Percentiles rank a stretch among this genome's conserved stretches.
phyloP scores from a whole-genome alignment of 2,329 filamentous ascomycete genomes.

The Colletotrichum sp. region DNA sequence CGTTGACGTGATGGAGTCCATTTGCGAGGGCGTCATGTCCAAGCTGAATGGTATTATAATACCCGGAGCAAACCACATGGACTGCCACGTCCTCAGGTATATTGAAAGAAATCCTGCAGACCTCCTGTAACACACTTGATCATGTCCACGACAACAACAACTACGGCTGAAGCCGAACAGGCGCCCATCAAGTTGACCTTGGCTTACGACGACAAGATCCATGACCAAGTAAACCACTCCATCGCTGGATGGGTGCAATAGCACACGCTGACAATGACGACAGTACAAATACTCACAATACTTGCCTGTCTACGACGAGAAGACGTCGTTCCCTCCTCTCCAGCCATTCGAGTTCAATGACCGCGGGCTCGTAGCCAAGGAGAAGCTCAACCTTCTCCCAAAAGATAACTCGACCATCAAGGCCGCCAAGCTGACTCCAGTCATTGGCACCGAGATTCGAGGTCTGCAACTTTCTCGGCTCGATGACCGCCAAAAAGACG shows the following conservation, averaged over 20 bases:
- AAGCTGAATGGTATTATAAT: too few species aligned
- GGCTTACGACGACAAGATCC: conserved; percentile 6
- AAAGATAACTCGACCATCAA: conserved; percentile 20
- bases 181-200: background rate
- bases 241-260: background rate
- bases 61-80: background rate
- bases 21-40: background rate
- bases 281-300: conserved; percentile 36
- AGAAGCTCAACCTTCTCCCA: conserved; percentile 31
- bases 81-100: background rate
- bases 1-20: background rate
- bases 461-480: conserved; percentile 43
- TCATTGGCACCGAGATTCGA: conserved; percentile 45
- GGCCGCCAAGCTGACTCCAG: conserved; percentile 18
- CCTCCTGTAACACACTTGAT: conserved; percentile 39
- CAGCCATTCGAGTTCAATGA: conserved; percentile 35
- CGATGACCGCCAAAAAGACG: conserved; percentile 42
- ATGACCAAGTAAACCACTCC: background rate
- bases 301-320: conserved; percentile 37
- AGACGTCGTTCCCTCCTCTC: conserved; percentile 30
- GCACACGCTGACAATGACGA: background rate
- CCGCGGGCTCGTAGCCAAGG: conserved; percentile 32
- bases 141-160: conserved; percentile 90
- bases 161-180: conserved; percentile 45
- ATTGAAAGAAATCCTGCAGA: rapidly evolving